Conservation (phyloP, 2,329 filamentous ascomycete genomes). For the Alternaria sp. region DNA sequence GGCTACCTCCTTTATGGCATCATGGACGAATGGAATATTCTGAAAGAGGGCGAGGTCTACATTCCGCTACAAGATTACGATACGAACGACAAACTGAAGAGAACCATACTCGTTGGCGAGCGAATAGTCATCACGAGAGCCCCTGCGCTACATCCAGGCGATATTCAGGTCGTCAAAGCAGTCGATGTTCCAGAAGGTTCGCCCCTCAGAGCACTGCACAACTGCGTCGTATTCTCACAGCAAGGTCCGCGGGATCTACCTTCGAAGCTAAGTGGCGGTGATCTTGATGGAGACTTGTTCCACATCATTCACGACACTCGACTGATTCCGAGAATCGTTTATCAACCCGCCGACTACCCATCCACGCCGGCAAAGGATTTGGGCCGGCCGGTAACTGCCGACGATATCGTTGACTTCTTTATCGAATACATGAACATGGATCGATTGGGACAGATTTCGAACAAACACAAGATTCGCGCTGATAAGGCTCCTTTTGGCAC, state of each 20-base stretch:
- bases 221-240: conserved; percentile 81
- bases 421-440: conserved; percentile 59
- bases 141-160: conserved; percentile 81
- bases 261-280: conserved; percentile 79
- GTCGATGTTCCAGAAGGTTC: conserved; percentile 65
- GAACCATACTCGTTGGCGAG: conserved; percentile 28
- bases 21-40: conserved; percentile 78
- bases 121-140: conserved; percentile 74
- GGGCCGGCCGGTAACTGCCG: conserved; percentile 62
- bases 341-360: conserved; percentile 73
- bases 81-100: conserved; percentile 21
- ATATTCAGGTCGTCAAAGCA: conserved; percentile 72
- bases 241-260: conserved; percentile 75
- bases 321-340: conserved; percentile 55
- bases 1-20: conserved; percentile 82
- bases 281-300: conserved; percentile 84
- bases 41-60: conserved; percentile 73
- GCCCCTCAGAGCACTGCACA: conserved; percentile 67
- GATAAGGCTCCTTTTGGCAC: conserved; percentile 45
- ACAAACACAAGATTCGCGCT: conserved; percentile 51
- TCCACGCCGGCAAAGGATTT: conserved; percentile 64
- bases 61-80: conserved; percentile 61
- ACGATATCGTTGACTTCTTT: conserved; percentile 82
- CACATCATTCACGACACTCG: conserved; percentile 75
- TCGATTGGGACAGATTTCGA: conserved; percentile 52